Evolutionary conservation across 108 stramenopile genomes (phyloP).

Genomic region (Cyclotella choctawhatcheeana): DNA sequence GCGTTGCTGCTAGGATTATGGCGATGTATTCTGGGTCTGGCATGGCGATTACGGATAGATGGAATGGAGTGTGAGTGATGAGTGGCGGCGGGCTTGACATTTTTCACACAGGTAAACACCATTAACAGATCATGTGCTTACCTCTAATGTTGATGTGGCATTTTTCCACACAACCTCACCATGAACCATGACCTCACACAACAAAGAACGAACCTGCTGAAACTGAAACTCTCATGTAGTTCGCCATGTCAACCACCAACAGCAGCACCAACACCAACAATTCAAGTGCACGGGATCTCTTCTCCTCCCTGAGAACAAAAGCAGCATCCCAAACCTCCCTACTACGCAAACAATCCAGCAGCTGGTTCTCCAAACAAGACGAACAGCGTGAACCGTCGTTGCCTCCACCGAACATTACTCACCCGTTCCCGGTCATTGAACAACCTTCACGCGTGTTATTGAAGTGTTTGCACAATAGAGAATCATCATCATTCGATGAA

Average conservation of each 20-base stretch:
- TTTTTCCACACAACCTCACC: no score
- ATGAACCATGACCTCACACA: no score
- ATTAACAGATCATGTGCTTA: no score
- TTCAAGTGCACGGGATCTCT: not conserved
- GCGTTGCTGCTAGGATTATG: slow-evolving; percentile 70
- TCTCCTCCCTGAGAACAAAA: slow-evolving; percentile 4
- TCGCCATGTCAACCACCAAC: no score
- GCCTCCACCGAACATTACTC: slow-evolving; percentile 11
- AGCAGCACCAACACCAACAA: not conserved
- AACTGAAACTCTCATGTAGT: no score
- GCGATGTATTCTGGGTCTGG: slow-evolving; percentile 38
- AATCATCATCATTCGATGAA: not conserved
- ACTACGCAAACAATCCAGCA: not conserved
- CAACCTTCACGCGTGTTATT: slow-evolving; percentile 13
- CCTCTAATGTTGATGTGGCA: no score
- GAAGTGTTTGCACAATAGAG: not conserved
- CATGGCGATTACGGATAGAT: no score
- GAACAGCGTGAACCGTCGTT: slow-evolving; percentile 1
- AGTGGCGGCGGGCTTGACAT: no score
- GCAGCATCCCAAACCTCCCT: not conserved
- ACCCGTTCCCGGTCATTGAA: slow-evolving; percentile 15
- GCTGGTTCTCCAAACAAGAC: not conserved
- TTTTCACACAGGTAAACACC: no score
- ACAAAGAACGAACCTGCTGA: no score
- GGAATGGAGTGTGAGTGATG: no score